These are phyloP conservation scores for Phytopythium aichiense DNA, from an alignment of 352 stramenopile species.

Conservation along the genomic window DNA sequence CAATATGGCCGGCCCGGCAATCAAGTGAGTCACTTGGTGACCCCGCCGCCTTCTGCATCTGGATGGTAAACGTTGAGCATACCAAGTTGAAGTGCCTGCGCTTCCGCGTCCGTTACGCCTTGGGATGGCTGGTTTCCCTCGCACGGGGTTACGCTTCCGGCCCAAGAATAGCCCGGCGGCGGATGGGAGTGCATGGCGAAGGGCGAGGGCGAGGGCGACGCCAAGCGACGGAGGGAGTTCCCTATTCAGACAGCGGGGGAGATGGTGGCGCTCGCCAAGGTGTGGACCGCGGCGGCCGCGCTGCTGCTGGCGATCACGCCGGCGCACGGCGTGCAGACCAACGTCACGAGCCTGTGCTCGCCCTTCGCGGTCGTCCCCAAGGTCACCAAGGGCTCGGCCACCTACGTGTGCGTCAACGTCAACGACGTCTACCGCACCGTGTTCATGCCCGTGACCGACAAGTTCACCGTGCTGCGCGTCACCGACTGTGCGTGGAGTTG, in stretches of 20 bases:
- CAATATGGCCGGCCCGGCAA: too few relatives aligned
- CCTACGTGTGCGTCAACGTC: conserved; percentile 77
- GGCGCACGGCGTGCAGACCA: conserved; percentile 29
- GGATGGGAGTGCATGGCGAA: background rate
- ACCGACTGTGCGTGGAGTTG: conserved; percentile 53
- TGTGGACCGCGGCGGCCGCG: background rate
- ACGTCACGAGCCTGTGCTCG: conserved; percentile 62
- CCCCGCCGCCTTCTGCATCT: too few relatives aligned
- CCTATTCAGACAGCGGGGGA: background rate
- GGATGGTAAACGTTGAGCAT: too few relatives aligned
- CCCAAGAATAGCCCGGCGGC: background rate
- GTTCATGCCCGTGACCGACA: conserved; percentile 70
- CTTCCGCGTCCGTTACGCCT: too few relatives aligned
- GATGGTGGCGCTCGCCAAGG: background rate
- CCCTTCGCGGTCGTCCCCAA: conserved; percentile 37
- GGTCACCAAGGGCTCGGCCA: conserved; percentile 54
- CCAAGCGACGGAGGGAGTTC: background rate
- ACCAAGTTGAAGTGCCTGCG: too few relatives aligned
- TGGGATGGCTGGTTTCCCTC: too few relatives aligned
- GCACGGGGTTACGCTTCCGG: too few relatives aligned
- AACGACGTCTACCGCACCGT: conserved; percentile 71
- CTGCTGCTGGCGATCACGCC: background rate
- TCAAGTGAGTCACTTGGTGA: too few relatives aligned
- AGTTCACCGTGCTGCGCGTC: conserved; percentile 75
- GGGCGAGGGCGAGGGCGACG: background rate